phyloP scores from a whole-genome alignment of 352 stramenopile species.

The Globisporangium iwayamae region DNA sequence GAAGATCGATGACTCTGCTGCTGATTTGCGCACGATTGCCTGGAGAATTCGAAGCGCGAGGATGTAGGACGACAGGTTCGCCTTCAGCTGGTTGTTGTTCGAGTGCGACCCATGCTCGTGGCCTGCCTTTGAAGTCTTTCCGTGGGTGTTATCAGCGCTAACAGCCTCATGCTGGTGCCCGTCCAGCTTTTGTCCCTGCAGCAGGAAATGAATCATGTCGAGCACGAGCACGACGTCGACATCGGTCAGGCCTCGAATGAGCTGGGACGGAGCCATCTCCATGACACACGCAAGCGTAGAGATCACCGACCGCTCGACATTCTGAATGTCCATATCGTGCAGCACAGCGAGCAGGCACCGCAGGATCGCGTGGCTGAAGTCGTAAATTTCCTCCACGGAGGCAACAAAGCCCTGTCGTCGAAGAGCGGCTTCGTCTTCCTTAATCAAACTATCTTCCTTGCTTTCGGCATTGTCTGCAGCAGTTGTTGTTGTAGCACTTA shows the following conservation, averaged over 20 bases:
- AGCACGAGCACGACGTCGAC: slow-evolving; percentile 58
- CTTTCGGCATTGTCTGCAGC: neutral
- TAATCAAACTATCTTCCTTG: neutral
- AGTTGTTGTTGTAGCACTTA: neutral
- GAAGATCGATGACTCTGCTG: slow-evolving; percentile 52
- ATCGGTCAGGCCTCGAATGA: slow-evolving; percentile 48
- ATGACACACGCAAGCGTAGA: slow-evolving; percentile 63
- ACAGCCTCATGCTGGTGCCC: neutral
- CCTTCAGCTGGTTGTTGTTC: slow-evolving; percentile 19
- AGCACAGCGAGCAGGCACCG: slow-evolving; percentile 49
- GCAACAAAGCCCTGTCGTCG: slow-evolving; percentile 23
- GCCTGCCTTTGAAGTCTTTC: neutral
- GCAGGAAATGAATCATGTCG: slow-evolving; percentile 62
- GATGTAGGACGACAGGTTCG: slow-evolving; percentile 58
- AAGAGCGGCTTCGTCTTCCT: slow-evolving; percentile 15
- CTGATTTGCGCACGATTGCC: slow-evolving; percentile 63
- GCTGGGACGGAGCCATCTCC: slow-evolving; percentile 65
- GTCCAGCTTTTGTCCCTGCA: slow-evolving; percentile 38
- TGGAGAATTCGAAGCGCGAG: slow-evolving; percentile 72
- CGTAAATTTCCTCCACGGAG: slow-evolving; percentile 37
- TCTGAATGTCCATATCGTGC: slow-evolving; percentile 59
- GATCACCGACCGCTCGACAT: slow-evolving; percentile 58
- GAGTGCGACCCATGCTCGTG: neutral
- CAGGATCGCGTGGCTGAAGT: slow-evolving; percentile 44
- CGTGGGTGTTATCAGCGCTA: neutral